Evolutionary conservation across 106 monocot species (phyloP).

Genomic region (Platanthera zijinensis): DNA sequence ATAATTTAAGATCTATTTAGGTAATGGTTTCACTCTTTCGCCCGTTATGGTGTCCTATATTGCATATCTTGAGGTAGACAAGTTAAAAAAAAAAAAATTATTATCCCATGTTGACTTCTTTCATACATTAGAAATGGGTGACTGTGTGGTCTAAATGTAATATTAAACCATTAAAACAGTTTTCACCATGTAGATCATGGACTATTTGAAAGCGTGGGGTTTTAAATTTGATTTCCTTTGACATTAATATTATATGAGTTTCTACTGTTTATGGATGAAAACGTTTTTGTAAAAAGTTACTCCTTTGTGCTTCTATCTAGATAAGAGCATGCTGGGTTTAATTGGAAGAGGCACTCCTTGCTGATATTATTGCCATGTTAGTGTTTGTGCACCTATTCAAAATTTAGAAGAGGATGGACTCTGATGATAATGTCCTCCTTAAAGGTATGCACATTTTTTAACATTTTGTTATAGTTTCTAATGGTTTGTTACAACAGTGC

Average conservation of each 20-base stretch:
- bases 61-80: neutral
- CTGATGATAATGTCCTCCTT: slow-evolving; percentile 2
- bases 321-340: neutral
- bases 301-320: slow-evolving; percentile 1
- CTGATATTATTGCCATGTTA: neutral
- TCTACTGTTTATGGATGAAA: neutral
- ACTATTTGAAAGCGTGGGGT: slow-evolving; percentile 1
- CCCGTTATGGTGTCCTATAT: too few species aligned
- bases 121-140: neutral
- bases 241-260: neutral
- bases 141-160: neutral
- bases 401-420: slow-evolving; percentile 1
- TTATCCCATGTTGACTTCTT: neutral
- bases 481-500: neutral
- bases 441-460: neutral
- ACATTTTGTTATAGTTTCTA: neutral
- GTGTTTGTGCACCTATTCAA: slow-evolving; percentile 9
- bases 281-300: neutral
- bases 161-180: neutral
- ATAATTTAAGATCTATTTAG: neutral
- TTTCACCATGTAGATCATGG: neutral
- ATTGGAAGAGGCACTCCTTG: neutral
- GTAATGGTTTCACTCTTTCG: neutral
- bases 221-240: neutral
- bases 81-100: neutral